Evolutionary conservation across 2,329 filamentous ascomycete species (phyloP), one percentile per base, ranked within the genome.

Genomic region (Nothomitra cinnamomea): DNA sequence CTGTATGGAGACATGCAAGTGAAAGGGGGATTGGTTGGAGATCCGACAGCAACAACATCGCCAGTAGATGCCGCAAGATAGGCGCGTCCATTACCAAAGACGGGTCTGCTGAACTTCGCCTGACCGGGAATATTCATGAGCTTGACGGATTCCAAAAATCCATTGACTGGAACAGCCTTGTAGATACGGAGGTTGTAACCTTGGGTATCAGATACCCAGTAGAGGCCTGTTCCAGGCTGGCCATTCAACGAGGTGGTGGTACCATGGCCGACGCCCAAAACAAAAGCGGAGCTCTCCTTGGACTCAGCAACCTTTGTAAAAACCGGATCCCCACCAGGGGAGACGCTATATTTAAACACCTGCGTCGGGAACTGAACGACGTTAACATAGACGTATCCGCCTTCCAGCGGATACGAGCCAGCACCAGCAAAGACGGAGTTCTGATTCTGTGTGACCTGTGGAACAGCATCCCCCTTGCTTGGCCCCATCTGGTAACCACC

Each of bases 401-500:
- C 69, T 57, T 70, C 69, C 1, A 65, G 57, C 1, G 69, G 69
- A 55, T 70, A 71, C 12, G 66, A 67, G 10, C 67, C 69, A n/a
- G 62, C 60, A 7, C 64, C 67, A 25, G 65, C 66, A 53, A 67
- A 70, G 8, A 69, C 60, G 1, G 66, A 62, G 13, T 62, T 61
- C 2, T 60, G 58, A 8, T 63, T 63, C 25, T 60, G 57, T 22
- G 66, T 63, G 1, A 63, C 66, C 56, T 70, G 67, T n/a, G 70
- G 54, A 19, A 67, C 59, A 10, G 62, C 63, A 57, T 71, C 68
- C 0, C 61, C 63, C 48, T 61, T 61, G 17, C 61, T 64, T 2
- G 63, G 53, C 4, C 67, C 68, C 38, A 68, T 62, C 25, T 65
- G 65, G 53, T 66, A 71, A n/a, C 68, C 69, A 22, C 69, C 69